A percentile compares a stretch with the other conserved stretches of the same genome.
Evolutionary conservation across 139 green algal species (phyloP).

Genomic region (Pleodorina starrii): DNA sequence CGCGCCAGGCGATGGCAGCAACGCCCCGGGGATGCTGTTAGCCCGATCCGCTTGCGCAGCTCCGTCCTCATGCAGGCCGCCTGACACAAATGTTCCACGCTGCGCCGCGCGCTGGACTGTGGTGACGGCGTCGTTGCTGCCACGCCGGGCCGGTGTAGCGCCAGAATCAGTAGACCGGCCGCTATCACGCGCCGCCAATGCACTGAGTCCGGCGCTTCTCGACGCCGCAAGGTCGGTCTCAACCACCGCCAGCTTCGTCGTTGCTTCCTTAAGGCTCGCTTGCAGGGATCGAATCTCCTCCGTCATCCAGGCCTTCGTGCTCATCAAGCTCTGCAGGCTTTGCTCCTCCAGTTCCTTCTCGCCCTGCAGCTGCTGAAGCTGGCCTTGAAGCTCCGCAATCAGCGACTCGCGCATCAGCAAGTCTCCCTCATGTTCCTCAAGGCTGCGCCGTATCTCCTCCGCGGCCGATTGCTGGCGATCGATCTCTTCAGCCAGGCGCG

Average conservation of each 20-base stretch:
- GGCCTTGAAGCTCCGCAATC: neutral
- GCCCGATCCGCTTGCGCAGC: neutral
- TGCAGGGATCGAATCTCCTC: slow-evolving; percentile 43
- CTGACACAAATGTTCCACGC: too few relatives aligned
- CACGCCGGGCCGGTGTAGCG: too few relatives aligned
- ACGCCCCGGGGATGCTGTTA: neutral
- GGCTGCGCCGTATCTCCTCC: neutral
- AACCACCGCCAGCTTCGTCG: neutral
- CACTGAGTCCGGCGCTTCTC: neutral
- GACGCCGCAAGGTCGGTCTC: neutral
- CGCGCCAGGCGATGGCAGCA: neutral
- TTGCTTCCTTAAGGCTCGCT: neutral
- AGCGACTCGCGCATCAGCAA: neutral
- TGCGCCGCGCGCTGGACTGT: neutral
- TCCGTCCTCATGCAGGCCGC: neutral
- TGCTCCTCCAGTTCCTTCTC: slow-evolving; percentile 42
- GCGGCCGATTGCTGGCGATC: neutral
- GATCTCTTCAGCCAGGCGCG: neutral
- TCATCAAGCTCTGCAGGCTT: slow-evolving; percentile 28
- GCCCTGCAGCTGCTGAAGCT: slow-evolving; percentile 29
- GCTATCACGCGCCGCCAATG: neutral
- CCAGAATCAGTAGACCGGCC: neutral
- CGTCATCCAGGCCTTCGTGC: slow-evolving; percentile 37
- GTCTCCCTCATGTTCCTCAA: neutral
- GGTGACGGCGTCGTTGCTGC: neutral